Conservation (phyloP, 257 asterid species). For the Nicotiana tomentosiformis region DNA sequence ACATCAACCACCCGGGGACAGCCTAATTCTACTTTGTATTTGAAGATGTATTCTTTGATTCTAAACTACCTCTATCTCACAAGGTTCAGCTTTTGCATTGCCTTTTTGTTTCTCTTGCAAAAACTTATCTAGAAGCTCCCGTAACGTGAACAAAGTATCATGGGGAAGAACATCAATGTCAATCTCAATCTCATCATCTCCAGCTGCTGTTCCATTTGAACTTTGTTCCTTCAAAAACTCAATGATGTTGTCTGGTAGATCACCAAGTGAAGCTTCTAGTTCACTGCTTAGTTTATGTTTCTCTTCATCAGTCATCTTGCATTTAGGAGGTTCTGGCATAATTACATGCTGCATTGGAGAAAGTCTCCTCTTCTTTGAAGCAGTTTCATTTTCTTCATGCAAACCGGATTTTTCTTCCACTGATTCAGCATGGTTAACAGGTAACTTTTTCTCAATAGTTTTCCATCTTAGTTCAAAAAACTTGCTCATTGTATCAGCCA, state of each 20-base stretch:
- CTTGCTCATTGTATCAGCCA: slow-evolving; percentile 56
- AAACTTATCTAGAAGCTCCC: slow-evolving; percentile 61
- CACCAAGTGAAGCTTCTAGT: slow-evolving; percentile 45
- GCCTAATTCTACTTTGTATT: background rate
- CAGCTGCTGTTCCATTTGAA: slow-evolving; percentile 42
- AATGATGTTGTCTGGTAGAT: slow-evolving; percentile 51
- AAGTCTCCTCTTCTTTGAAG: slow-evolving; percentile 55
- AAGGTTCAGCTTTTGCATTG: slow-evolving; percentile 50
- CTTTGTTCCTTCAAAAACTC: slow-evolving; percentile 56
- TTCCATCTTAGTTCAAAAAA: slow-evolving; percentile 74
- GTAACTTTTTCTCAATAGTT: slow-evolving; percentile 49
- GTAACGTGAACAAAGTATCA: slow-evolving; percentile 50
- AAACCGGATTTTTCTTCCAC: slow-evolving; percentile 30
- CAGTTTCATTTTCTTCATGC: slow-evolving; percentile 34
- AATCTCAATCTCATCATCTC: slow-evolving; percentile 75
- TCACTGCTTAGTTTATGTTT: slow-evolving; percentile 48
- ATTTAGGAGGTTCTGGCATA: slow-evolving; percentile 36
- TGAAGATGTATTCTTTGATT: background rate
- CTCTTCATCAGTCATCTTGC: slow-evolving; percentile 60
- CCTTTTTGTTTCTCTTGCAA: slow-evolving; percentile 40
- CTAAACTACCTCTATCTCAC: slow-evolving; percentile 74
- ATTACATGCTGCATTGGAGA: slow-evolving; percentile 41
- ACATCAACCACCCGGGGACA: background rate
- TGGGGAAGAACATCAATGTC: slow-evolving; percentile 63
- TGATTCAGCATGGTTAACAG: slow-evolving; percentile 15